Conservation (phyloP, 768 basidiomycete genomes). For the Clitopilus passeckerianus region DNA sequence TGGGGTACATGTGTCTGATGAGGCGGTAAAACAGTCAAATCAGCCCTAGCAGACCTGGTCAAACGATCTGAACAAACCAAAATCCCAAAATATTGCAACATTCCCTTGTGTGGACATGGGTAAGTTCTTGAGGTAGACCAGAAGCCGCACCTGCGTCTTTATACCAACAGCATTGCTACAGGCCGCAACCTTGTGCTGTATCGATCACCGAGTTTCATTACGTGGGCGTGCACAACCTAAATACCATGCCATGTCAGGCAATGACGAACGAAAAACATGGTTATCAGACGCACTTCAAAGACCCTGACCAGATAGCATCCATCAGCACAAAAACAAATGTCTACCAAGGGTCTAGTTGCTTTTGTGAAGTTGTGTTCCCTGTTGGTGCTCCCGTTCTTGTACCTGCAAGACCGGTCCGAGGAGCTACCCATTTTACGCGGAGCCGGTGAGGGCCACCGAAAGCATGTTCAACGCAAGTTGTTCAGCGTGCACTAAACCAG, state of each 20-base stretch:
- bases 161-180: not conserved
- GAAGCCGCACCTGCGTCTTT: not conserved
- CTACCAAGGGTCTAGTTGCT: not conserved
- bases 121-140: conserved; percentile 1
- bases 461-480: not conserved
- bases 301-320: not conserved
- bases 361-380: not conserved
- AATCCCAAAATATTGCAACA: conserved; percentile 36
- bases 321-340: not conserved
- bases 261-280: not conserved
- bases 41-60: too few relatives aligned
- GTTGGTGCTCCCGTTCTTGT: not conserved
- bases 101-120: conserved; percentile 11
- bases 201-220: not conserved
- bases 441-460: not conserved
- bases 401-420: not conserved
- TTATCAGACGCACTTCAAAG: not conserved
- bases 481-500: not conserved
- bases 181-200: not conserved
- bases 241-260: not conserved
- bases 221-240: not conserved
- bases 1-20: conserved; percentile 30
- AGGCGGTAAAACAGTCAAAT: too few relatives aligned
- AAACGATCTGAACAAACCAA: conserved; percentile 8
- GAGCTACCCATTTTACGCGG: not conserved